phyloP scores from a whole-genome alignment of 2,329 filamentous ascomycete genomes.

The Alternaria infectoria region DNA sequence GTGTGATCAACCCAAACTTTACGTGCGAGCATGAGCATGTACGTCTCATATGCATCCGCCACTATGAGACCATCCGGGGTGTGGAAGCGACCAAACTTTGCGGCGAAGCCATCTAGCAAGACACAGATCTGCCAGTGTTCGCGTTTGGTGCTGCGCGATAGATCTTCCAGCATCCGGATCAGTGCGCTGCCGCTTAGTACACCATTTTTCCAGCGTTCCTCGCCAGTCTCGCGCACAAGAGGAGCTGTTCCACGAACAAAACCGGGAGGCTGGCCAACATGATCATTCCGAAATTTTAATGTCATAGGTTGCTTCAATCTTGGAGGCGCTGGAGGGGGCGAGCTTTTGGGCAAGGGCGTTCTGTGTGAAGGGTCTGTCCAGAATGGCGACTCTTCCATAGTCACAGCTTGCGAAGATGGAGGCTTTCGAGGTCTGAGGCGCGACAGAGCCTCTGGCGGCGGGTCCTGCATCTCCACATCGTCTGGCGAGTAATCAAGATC shows the following conservation, averaged over 20 bases:
- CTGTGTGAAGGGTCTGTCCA: not conserved
- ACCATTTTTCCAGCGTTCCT: not conserved
- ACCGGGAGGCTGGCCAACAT: not conserved
- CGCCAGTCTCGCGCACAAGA: not conserved
- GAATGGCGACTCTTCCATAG: not conserved
- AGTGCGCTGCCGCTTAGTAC: constrained; percentile 5
- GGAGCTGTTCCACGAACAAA: not conserved
- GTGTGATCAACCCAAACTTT: constrained; percentile 1
- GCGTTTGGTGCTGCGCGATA: not conserved
- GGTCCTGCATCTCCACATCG: not conserved
- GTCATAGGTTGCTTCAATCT: not conserved
- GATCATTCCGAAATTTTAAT: not conserved
- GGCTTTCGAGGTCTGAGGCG: not conserved
- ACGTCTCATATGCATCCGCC: not conserved
- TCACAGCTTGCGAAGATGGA: not conserved
- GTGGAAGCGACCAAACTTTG: constrained; percentile 12
- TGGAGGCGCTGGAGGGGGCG: not conserved
- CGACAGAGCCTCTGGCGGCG: not conserved
- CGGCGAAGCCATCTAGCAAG: constrained; percentile 15
- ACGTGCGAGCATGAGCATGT: constrained; percentile 8
- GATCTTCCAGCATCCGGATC: constrained; percentile 8
- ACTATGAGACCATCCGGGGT: constrained; percentile 18
- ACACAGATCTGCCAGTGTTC: constrained; percentile 5
- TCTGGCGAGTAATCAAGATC: not conserved
- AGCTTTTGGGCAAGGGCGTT: not conserved